Percentiles rank a stretch among this genome's conserved stretches.
phyloP scores from a whole-genome alignment of 345 rosid species.

The Rhodomyrtus tomentosa region DNA sequence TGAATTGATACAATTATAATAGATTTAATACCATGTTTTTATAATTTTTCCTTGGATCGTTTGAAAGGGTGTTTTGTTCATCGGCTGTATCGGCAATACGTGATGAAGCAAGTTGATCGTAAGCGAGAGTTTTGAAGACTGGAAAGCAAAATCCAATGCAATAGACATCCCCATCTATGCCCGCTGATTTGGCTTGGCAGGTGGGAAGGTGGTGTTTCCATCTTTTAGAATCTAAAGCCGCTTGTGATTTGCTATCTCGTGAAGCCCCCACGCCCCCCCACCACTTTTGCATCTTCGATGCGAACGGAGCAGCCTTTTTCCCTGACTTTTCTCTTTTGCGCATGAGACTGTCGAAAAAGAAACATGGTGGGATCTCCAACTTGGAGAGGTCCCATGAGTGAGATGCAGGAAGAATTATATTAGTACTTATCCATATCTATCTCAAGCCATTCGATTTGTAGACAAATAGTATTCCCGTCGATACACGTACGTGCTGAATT shows the following conservation, averaged over 20 bases:
- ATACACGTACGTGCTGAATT: too few relatives aligned
- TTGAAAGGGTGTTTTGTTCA: neutral
- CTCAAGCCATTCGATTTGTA: neutral
- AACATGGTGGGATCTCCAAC: neutral
- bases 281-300: neutral
- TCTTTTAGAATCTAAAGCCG: neutral
- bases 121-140: neutral
- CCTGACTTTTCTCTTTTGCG: neutral
- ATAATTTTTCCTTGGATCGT: neutral
- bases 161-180: neutral
- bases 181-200: neutral
- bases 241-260: neutral
- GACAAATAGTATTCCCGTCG: too few relatives aligned
- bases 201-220: neutral
- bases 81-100: rapidly evolving
- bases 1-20: too few relatives aligned
- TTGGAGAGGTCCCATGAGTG: neutral
- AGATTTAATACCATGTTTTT: too few relatives aligned
- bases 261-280: neutral
- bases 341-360: neutral
- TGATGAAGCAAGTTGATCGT: neutral
- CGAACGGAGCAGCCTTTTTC: neutral
- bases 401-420: neutral
- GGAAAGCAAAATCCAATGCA: neutral
- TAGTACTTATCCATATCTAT: neutral